Base-by-base conservation (phyloP, 805 yeast species). In the Cyberlindnera xylosilytica region DNA sequence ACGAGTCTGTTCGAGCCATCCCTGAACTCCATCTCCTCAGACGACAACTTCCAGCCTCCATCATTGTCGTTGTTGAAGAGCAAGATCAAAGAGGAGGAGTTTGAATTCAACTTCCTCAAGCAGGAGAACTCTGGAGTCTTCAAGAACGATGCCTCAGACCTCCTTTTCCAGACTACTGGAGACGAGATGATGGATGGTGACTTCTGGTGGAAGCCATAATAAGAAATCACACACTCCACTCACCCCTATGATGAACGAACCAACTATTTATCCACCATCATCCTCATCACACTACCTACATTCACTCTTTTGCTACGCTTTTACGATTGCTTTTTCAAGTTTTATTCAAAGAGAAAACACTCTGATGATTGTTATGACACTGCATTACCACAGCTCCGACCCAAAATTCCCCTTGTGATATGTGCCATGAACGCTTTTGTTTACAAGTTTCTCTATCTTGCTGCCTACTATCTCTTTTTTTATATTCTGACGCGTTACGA, bases 91-190 rank as follows among this genome's bases (percentile, higher is more conserved):
- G 51, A 46, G 16, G 46, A 50, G 16, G 49, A 47, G 22, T 49
- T 53, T 20, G 58, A 56, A 30, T 57, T 57, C 43, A 48, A 49
- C 38, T 56, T 57, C 32, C 31, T 57, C 20, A 54, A 55, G 27
- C 47, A 49, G 34, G 54, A 57, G 27, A 38, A 34, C 33, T 17
- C 32, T 29, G 40, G 38, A 10, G 39, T 42, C 11, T 28, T 43
- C 34, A 46, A 44, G 27, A 39, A 28, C 17, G 45, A 41, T 16
- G 43, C 48, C 20, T 41, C 45, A 5, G 51, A 51, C 19, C 40
- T 54, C 18, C 38, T 54, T 37, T 43, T 52, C 37, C 46, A 44
- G 15, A 38, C 31, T 3, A 31, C 34, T 28, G 36, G 35, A 11
- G 46, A 47, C 18, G 46, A 43, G 7, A 47, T 41, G 40, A 41